phyloP scores from a whole-genome alignment of 441 rosid species.

The Metrosideros polymorpha region DNA sequence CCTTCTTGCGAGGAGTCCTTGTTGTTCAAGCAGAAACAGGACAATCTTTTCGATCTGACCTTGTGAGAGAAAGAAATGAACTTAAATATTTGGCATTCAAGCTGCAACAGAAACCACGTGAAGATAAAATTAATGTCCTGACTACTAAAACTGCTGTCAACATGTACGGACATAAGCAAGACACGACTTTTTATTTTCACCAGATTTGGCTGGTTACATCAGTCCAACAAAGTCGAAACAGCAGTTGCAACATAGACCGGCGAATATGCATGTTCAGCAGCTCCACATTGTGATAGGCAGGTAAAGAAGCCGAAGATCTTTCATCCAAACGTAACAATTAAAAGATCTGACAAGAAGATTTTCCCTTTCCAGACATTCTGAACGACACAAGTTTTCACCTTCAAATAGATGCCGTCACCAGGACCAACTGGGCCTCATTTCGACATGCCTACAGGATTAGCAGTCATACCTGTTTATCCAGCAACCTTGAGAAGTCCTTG shows the following conservation, averaged over 20 bases:
- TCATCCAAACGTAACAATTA: background rate
- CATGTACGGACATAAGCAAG: background rate
- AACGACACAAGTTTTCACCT: background rate
- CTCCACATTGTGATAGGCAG: background rate
- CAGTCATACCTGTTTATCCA: constrained; percentile 38
- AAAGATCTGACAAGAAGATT: background rate
- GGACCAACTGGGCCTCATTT: background rate
- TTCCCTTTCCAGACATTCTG: background rate
- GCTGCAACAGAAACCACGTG: background rate
- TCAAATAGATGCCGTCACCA: background rate
- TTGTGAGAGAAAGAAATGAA: background rate
- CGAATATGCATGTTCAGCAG: background rate
- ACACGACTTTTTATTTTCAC: background rate
- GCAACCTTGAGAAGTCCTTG: constrained; percentile 32
- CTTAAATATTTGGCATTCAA: background rate
- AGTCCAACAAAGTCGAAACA: background rate
- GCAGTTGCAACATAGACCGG: background rate
- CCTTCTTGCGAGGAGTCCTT: constrained; percentile 37
- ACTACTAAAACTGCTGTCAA: background rate
- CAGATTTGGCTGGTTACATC: background rate
- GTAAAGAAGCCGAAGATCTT: background rate
- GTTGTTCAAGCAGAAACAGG: constrained; percentile 42
- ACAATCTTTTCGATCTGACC: constrained; percentile 41
- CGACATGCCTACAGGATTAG: background rate
- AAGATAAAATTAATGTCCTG: background rate